Evolutionary conservation across 1,284 basidiomycete species (phyloP), one percentile per base, ranked within the genome.

Genomic region (Xerocomus amazonicus): DNA sequence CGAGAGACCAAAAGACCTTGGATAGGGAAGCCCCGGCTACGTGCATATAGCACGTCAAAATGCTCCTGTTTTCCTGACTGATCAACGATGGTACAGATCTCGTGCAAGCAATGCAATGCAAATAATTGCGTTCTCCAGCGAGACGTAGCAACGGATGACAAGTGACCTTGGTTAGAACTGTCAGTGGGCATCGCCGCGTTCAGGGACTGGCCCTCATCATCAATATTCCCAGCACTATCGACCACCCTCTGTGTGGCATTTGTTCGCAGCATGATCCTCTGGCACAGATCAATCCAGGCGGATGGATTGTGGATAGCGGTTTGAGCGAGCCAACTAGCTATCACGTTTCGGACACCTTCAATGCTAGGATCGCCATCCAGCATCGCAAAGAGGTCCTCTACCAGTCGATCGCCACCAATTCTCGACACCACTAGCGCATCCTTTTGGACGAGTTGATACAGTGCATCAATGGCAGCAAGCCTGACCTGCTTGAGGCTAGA

Each of bases 101-200:
- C 83, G 69, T 98, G 95, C 45, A 99, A 69, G 64, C 97, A 99
- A 58, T 90, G 83, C 45, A 99, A 70, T 1, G 97, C 92, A 66
- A 99, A 99, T 5, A 97, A 74, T 61, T 98, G 97, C 0, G 97
- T 99, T 54, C 96, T 78, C 97, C 97, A 99, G 37, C 95, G 80
- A 19, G 92, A 93, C 3, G 84, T 91, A 6, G 71, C 48, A 45
- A 61, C 36, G n/a, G 69, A 65, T 5, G 67, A 64, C 23, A 59
- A 59, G 5, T 67, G 68, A 40, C 75, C 71, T 53, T 76, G 63
- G 47, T 44, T 40, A 42, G 61, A 48, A 35, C 48, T 52, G 41
- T 59, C 62, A 7, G 32, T 35, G 29, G 66, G 61, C 51, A 73
- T 75, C 2, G 77, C 80, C 29, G 80, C 74, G 51, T 87, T 92